Conservation (phyloP, 2,329 filamentous ascomycete genomes). For the Epichloe coenophiala region DNA sequence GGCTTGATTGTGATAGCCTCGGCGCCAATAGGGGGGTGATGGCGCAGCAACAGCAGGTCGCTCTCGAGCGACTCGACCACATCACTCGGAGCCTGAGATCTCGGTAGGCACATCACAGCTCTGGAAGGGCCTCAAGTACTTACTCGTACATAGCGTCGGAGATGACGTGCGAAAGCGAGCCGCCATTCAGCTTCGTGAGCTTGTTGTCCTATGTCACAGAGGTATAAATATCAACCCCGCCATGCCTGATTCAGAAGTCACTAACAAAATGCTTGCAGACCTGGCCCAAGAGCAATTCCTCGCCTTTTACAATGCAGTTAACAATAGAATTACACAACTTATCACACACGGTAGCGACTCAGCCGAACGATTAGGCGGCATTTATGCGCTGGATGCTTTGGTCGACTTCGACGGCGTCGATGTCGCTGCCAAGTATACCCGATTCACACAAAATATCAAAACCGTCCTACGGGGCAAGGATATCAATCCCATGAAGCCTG, state of each 20-base stretch:
- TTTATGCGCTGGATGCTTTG: constrained; percentile 81
- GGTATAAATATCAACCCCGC: constrained; percentile 22
- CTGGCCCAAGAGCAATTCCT: constrained; percentile 67
- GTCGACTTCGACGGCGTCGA: constrained; percentile 97
- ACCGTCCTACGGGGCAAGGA: constrained; percentile 84
- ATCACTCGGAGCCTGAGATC: constrained; percentile 42
- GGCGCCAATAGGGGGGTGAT: constrained; percentile 20
- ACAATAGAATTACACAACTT: constrained; percentile 45
- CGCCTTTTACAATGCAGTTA: constrained; percentile 41
- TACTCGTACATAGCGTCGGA: constrained; percentile 12
- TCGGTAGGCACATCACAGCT: constrained; percentile 26
- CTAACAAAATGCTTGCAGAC: constrained; percentile 34
- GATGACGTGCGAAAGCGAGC: constrained; percentile 41
- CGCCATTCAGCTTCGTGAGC: constrained; percentile 39
- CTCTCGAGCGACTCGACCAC: constrained; percentile 40
- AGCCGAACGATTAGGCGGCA: constrained; percentile 78
- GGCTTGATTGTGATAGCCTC: constrained; percentile 10
- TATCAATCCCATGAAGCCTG: constrained; percentile 77
- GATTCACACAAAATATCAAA: constrained; percentile 83
- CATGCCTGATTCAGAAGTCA: background rate
- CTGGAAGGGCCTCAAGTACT: constrained; percentile 7
- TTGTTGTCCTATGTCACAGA: constrained; percentile 41
- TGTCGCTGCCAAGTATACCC: constrained; percentile 80
- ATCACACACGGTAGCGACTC: constrained; percentile 79
- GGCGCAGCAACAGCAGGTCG: constrained; percentile 36